Evolutionary conservation across 23 red algal species (phyloP), one percentile per base, ranked within the genome.

Genomic region (Gracilaria vermiculophylla): DNA sequence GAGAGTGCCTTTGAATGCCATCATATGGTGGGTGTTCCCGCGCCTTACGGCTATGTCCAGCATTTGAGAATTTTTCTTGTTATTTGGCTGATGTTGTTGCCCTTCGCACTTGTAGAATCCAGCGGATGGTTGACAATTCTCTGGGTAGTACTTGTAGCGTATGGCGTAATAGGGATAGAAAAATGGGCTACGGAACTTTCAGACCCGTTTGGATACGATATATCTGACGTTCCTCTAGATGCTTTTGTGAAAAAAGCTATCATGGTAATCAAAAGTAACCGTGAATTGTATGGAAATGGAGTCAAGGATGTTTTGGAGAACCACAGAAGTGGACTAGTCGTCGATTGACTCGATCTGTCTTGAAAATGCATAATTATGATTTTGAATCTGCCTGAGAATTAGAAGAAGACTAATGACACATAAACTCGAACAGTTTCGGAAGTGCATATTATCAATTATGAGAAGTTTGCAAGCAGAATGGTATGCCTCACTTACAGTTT

Each of bases 61-160:
- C 84, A 89, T 37, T 76, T 89, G 40, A 28, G 72, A 57, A 78
- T 89, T n/a, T 89, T 89, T 42, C 20, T 89, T 25, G 52, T 61
- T 13, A 89, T 89, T 7, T 89, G 84, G 84, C 25, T 89, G 16
- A 10, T 74, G 24, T 28, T 89, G 2, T 36, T 89, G 9, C 84
- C 70, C 9, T 44, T 89, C 6, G 69, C n/a, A 69, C 53, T 89
- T 29, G 84, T 89, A 11, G 84, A 89, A 24, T 37, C 49, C 0
- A 62, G 44, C 20, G 84, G 70, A n/a, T 89, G 84, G 84, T 29
- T 89, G 40, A 60, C 84, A 40, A 77, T 89, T 66, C 69, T 89
- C 19, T 89, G 84, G 84, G 58, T 61, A 24, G 23, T 61, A 29
- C 66, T 89, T 33, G 55, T 89, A 8, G 34, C 84, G 6, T 89